A percentile compares a stretch with the other conserved stretches of the same genome.
Evolutionary conservation across 2,329 filamentous ascomycete genomes (phyloP).

Genomic region (Seiridium cupressi): DNA sequence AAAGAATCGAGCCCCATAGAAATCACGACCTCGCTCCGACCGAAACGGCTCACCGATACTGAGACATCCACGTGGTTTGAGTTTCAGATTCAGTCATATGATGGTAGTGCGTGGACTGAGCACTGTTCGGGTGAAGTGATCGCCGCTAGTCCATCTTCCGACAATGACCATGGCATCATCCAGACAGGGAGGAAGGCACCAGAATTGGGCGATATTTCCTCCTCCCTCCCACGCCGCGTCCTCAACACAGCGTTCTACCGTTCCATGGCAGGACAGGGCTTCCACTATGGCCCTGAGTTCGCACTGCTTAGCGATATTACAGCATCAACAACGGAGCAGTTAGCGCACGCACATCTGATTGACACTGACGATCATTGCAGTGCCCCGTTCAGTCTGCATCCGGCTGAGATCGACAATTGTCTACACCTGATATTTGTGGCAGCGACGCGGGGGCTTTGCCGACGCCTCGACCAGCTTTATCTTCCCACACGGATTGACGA

Average conservation of each 20-base stretch:
- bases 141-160: slow-evolving; percentile 16
- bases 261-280: not conserved
- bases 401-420: not conserved
- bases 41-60: not conserved
- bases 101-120: not conserved
- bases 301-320: not conserved
- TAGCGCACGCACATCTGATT: not conserved
- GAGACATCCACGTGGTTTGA: not conserved
- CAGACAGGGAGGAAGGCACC: not conserved
- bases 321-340: not conserved
- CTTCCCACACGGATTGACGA: not conserved
- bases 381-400: not conserved
- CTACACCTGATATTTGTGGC: not conserved
- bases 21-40: not conserved
- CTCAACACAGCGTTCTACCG: not conserved
- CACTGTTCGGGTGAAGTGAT: not conserved
- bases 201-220: too few relatives aligned
- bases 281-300: not conserved
- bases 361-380: not conserved
- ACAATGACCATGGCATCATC: not conserved
- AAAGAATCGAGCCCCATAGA: not conserved
- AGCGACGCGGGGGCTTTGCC: not conserved
- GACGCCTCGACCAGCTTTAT: not conserved
- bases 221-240: not conserved
- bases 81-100: not conserved